Evolutionary conservation across 2,329 filamentous ascomycete species (phyloP).

Genomic region (Alternaria hordeiaustralica): DNA sequence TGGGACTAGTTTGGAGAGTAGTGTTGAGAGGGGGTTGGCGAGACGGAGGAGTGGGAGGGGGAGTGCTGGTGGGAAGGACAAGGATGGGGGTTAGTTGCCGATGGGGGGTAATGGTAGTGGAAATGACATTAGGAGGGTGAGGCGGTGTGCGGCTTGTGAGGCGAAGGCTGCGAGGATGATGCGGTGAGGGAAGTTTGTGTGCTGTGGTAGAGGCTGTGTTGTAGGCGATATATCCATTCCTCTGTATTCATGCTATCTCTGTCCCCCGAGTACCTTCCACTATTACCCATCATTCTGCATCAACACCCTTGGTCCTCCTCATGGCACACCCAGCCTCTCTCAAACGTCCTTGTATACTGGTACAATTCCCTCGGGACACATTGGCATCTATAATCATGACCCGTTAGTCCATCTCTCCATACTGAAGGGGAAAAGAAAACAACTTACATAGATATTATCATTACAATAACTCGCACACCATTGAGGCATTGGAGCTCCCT

Average conservation of each 20-base stretch:
- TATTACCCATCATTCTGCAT: background rate
- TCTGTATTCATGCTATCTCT: background rate
- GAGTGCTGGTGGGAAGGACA: background rate
- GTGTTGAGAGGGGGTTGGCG: conserved; percentile 20
- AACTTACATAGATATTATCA: too few relatives aligned
- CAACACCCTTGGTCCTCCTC: background rate
- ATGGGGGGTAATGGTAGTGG: background rate
- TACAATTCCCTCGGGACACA: background rate
- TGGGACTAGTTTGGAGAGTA: conserved; percentile 55
- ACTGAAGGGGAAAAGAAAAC: too few relatives aligned
- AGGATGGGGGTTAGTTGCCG: background rate
- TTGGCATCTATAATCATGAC: background rate
- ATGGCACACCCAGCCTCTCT: background rate
- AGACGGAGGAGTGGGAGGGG: conserved; percentile 19
- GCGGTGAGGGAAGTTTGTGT: background rate
- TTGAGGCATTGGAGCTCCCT: too few relatives aligned
- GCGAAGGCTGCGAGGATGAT: background rate
- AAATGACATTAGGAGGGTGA: background rate
- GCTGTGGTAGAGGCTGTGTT: background rate
- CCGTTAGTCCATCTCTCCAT: too few relatives aligned
- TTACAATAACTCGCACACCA: too few relatives aligned
- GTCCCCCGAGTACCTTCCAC: background rate
- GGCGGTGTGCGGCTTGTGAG: background rate
- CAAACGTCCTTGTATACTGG: background rate
- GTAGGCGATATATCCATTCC: background rate